Conservation (phyloP, 768 basidiomycete genomes). For the Russula dissimulans region DNA sequence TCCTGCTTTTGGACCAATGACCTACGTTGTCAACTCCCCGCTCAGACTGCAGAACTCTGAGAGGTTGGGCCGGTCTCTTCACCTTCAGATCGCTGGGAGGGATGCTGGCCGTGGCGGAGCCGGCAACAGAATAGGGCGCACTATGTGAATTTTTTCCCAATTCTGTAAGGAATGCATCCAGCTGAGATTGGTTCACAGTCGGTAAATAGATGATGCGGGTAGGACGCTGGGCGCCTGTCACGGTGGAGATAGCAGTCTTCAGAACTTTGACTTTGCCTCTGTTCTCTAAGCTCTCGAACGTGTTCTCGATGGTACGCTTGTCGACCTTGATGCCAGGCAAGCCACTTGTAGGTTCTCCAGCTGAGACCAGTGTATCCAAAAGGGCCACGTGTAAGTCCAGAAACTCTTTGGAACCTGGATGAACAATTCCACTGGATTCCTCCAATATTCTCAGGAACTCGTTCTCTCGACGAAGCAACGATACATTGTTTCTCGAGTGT, state of each 20-base stretch:
- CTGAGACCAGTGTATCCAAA: constrained; percentile 45
- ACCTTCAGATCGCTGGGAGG: constrained; percentile 2
- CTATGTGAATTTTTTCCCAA: constrained; percentile 31
- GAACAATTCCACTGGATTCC: constrained; percentile 55
- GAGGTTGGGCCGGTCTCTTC: constrained; percentile 13
- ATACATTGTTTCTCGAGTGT: constrained; percentile 53
- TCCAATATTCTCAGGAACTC: constrained; percentile 65
- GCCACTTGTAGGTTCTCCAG: constrained; percentile 62
- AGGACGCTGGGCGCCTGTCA: constrained; percentile 49
- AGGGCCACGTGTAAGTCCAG: constrained; percentile 56
- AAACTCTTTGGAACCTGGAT: constrained; percentile 59
- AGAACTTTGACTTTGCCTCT: constrained; percentile 63
- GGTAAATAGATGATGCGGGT: constrained; percentile 61
- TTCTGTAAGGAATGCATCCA: constrained; percentile 51
- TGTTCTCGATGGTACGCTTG: constrained; percentile 56
- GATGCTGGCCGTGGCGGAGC: constrained; percentile 30
- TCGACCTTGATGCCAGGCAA: constrained; percentile 62
- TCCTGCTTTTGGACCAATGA: constrained; percentile 38
- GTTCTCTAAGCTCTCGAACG: constrained; percentile 51
- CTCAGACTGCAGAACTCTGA: constrained; percentile 41
- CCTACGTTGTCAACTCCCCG: constrained; percentile 33
- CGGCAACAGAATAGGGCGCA: constrained; percentile 28
- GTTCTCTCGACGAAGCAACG: constrained; percentile 70
- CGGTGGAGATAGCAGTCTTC: constrained; percentile 50
- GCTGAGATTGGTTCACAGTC: constrained; percentile 38